Evolutionary conservation across 163 green algal genomes (phyloP).

Genomic region (Chlorella variabilis): DNA sequence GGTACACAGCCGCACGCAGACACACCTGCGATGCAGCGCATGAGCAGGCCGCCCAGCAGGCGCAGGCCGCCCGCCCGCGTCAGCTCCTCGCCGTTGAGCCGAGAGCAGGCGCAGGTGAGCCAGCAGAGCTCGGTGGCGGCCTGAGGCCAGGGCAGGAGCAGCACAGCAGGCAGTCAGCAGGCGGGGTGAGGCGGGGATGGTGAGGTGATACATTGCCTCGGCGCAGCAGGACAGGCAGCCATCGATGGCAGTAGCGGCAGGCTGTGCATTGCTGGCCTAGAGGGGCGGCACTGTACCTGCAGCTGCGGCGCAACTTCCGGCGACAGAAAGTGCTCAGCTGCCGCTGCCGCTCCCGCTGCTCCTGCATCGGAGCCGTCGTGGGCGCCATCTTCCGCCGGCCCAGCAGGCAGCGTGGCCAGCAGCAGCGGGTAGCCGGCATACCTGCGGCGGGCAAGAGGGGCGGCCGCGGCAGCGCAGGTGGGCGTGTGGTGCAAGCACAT

Average conservation of each 20-base stretch:
- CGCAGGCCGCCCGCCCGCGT: conserved; percentile 74
- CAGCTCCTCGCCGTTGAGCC: conserved; percentile 92
- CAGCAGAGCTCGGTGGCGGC: conserved; percentile 85
- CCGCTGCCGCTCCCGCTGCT: background rate
- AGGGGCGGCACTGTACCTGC: too few relatives aligned
- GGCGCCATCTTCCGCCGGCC: background rate
- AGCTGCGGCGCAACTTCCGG: conserved; percentile 63
- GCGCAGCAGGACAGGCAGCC: too few relatives aligned
- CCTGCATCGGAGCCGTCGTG: background rate
- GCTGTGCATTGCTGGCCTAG: background rate
- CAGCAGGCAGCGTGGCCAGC: conserved; percentile 61
- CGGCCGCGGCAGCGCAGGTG: too few relatives aligned
- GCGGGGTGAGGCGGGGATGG: too few relatives aligned
- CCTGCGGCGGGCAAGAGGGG: background rate
- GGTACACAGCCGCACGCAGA: too few relatives aligned
- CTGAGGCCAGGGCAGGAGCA: conserved; percentile 31
- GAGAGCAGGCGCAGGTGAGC: conserved; percentile 84
- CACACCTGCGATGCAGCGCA: conserved; percentile 59
- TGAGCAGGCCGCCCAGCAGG: conserved; percentile 77
- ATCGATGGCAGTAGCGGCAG: too few relatives aligned
- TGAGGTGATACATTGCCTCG: too few relatives aligned
- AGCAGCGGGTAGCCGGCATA: conserved; percentile 94
- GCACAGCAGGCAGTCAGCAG: background rate
- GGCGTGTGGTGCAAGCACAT: too few relatives aligned
- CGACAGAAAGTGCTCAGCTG: conserved; percentile 63